Percentiles rank a stretch among this genome's conserved stretches.
Evolutionary conservation across 805 yeast genomes (phyloP).

Genomic region (Hanseniaspora lindneri): DNA sequence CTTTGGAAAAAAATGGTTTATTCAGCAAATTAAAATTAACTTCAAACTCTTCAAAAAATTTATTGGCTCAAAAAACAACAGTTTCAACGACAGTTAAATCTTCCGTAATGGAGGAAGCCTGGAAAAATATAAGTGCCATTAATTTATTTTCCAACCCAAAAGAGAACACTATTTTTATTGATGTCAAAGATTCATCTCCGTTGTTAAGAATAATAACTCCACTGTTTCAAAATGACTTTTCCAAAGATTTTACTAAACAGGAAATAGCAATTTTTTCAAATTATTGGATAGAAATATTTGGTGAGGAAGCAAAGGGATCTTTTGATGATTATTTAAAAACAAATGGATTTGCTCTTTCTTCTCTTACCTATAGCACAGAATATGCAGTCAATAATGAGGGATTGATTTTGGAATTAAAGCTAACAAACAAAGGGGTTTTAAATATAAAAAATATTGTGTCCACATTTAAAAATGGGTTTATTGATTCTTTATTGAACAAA

Average conservation of each 20-base stretch:
- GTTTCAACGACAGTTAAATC: not conserved
- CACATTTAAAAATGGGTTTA: constrained; percentile 26
- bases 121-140: constrained; percentile 19
- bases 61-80: no score
- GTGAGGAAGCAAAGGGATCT: constrained; percentile 49
- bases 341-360: constrained; percentile 29
- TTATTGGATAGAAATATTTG: constrained; percentile 48
- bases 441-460: constrained; percentile 29
- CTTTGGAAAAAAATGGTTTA: not conserved
- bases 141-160: constrained; percentile 23
- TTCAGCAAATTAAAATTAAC: constrained; percentile 3
- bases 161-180: constrained; percentile 31
- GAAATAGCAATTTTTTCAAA: constrained; percentile 28
- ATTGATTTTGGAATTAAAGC: constrained; percentile 39
- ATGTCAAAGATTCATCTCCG: constrained; percentile 28
- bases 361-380: constrained; percentile 35
- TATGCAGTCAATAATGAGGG: constrained; percentile 31
- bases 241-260: constrained; percentile 17
- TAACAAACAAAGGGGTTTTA: constrained; percentile 38
- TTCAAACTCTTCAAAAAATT: not conserved
- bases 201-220: constrained; percentile 40
- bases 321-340: constrained; percentile 33
- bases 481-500: constrained; percentile 18
- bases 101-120: constrained; percentile 22
- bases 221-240: constrained; percentile 16